Percentiles rank a stretch among this genome's conserved stretches.
phyloP scores from a whole-genome alignment of 495 filamentous ascomycete genomes.

The Bacidia rubella region DNA sequence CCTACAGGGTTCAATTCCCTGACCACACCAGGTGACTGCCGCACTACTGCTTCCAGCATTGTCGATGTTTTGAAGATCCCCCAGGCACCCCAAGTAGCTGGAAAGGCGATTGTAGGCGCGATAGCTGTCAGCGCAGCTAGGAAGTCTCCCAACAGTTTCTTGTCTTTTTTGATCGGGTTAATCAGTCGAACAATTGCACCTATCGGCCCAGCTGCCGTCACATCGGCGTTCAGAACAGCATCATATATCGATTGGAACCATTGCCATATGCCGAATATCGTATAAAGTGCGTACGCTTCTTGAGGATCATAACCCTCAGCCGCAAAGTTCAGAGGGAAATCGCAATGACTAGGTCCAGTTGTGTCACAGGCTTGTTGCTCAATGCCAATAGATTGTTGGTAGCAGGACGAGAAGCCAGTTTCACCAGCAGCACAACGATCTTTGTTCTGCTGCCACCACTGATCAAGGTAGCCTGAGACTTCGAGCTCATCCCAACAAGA shows the following conservation, averaged over 20 bases:
- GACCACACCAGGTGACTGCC: slow-evolving; percentile 5
- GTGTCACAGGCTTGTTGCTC: slow-evolving; percentile 2
- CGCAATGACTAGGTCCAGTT: slow-evolving; percentile 4
- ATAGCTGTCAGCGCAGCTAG: slow-evolving; percentile 5
- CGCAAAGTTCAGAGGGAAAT: slow-evolving; percentile 1
- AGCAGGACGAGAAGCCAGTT: slow-evolving; percentile 4
- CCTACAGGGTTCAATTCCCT: slow-evolving; percentile 3
- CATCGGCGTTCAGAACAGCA: slow-evolving; percentile 1
- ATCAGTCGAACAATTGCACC: slow-evolving; percentile 6
- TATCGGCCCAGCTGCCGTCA: not conserved
- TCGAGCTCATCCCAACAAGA: slow-evolving; percentile 2
- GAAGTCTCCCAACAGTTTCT: not conserved
- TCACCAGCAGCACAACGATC: not conserved
- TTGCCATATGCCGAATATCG: slow-evolving; percentile 11
- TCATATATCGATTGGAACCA: slow-evolving; percentile 9
- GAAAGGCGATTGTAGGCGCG: not conserved
- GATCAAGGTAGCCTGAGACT: not conserved
- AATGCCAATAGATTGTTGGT: slow-evolving; percentile 3
- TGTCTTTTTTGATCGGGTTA: not conserved
- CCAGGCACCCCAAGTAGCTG: not conserved
- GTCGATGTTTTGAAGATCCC: not conserved
- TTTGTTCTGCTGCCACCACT: slow-evolving; percentile 4
- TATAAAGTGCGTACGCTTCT: slow-evolving; percentile 8
- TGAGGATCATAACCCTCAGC: slow-evolving; percentile 1
- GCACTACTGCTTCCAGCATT: slow-evolving; percentile 6